These are phyloP conservation scores for Truncatella angustata DNA, from an alignment of 2,329 filamentous ascomycete genomes.

Conservation along the genomic window DNA sequence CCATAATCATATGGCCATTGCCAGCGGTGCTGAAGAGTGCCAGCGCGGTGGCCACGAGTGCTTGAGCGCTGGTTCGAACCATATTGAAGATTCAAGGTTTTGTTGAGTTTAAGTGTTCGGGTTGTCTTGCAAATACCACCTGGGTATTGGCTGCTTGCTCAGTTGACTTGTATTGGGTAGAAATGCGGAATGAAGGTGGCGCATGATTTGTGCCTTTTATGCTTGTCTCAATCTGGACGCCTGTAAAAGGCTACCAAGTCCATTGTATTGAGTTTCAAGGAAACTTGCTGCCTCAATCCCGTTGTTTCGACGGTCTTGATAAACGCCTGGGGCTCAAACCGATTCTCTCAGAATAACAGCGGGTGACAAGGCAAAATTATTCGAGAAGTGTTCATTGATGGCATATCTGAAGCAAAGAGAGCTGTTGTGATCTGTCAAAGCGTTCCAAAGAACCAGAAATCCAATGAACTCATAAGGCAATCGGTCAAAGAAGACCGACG, in stretches of 20 bases:
- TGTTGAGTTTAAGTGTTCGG: not conserved
- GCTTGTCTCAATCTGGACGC: not conserved
- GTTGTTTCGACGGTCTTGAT: not conserved
- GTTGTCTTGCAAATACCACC: not conserved
- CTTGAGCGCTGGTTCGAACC: not conserved
- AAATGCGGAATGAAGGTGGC: not conserved
- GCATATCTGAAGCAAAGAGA: too few species aligned
- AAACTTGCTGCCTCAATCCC: not conserved
- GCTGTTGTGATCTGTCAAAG: too few species aligned
- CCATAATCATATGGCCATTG: slow-evolving; percentile 66
- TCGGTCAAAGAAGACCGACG: too few species aligned
- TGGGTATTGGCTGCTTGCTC: not conserved
- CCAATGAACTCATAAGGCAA: too few species aligned
- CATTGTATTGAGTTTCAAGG: not conserved
- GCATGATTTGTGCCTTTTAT: not conserved
- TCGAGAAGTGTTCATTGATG: too few species aligned
- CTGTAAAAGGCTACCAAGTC: not conserved
- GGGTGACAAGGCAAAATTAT: too few species aligned
- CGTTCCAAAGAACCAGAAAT: too few species aligned
- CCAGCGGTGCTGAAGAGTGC: slow-evolving; percentile 38
- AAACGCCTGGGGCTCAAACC: not conserved
- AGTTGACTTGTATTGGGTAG: not conserved
- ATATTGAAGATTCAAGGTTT: not conserved
- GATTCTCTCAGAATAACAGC: too few species aligned
- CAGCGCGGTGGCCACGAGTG: not conserved